Conservation (phyloP, 2,329 filamentous ascomycete genomes). For the Fusarium solani-melongenae region DNA sequence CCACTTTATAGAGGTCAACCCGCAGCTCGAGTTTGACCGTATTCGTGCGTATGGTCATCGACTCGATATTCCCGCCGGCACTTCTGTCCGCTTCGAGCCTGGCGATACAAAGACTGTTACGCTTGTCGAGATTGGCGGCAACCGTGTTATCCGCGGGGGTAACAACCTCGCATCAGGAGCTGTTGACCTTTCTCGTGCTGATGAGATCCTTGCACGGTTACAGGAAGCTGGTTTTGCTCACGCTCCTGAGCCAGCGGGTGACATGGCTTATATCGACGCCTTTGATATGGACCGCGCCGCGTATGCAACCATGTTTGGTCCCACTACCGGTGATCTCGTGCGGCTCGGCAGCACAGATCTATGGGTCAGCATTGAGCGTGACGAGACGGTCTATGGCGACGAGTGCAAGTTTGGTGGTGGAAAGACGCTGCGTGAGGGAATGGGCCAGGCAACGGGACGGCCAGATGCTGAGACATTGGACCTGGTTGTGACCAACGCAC, state of each 20-base stretch:
- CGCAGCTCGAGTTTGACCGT: slow-evolving; percentile 88
- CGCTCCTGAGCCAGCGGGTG: slow-evolving; percentile 70
- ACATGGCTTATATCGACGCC: slow-evolving; percentile 65
- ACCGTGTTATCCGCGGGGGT: slow-evolving; percentile 83
- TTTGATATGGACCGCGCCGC: slow-evolving; percentile 80
- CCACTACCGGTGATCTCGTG: slow-evolving; percentile 88
- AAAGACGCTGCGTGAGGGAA: slow-evolving; percentile 92
- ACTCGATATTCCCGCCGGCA: slow-evolving; percentile 90
- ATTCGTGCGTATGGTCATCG: slow-evolving; percentile 83
- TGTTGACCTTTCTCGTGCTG: slow-evolving; percentile 71
- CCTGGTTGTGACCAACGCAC: slow-evolving; percentile 87
- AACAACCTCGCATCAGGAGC: slow-evolving; percentile 81
- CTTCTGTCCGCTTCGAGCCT: slow-evolving; percentile 92
- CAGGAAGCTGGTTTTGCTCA: slow-evolving; percentile 83
- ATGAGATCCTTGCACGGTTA: slow-evolving; percentile 75
- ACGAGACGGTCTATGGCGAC: slow-evolving; percentile 86
- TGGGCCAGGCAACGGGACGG: slow-evolving; percentile 90
- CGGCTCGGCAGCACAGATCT: slow-evolving; percentile 85
- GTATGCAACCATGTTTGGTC: slow-evolving; percentile 92
- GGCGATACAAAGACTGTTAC: slow-evolving; percentile 92
- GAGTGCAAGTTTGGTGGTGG: slow-evolving; percentile 96
- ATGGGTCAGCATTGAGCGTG: slow-evolving; percentile 90
- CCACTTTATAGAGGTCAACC: slow-evolving; percentile 96
- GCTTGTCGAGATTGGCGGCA: slow-evolving; percentile 87
- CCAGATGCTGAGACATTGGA: slow-evolving; percentile 80